Evolutionary conservation across 2,329 filamentous ascomycete species (phyloP).

Genomic region (Tympanopsis confertula): DNA sequence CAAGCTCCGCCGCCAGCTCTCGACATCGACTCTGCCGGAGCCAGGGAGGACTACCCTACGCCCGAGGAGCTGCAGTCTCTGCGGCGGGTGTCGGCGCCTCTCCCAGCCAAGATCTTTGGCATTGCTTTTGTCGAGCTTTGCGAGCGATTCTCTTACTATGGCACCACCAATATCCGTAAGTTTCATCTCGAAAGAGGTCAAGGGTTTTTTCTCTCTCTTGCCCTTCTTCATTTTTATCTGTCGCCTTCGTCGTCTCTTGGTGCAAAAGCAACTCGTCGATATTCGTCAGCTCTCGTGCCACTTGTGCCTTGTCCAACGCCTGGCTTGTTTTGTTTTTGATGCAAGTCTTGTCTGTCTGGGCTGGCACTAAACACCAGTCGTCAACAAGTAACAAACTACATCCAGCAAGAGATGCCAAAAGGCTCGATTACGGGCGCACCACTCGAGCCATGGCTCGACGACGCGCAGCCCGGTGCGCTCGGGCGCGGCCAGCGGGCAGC

Average conservation of each 20-base stretch:
- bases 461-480: conserved; percentile 35
- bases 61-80: conserved; percentile 39
- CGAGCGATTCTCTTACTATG: conserved; percentile 71
- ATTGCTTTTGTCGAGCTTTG: conserved; percentile 60
- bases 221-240: too few species aligned
- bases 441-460: conserved; percentile 8
- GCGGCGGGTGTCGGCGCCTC: conserved; percentile 39
- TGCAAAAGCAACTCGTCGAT: too few species aligned
- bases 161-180: conserved; percentile 53
- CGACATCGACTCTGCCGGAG: neutral
- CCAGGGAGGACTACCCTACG: conserved; percentile 23
- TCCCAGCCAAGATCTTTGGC: conserved; percentile 48
- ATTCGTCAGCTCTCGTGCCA: too few species aligned
- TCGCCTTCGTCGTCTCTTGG: too few species aligned
- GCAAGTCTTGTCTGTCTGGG: neutral
- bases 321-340: too few species aligned
- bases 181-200: conserved; percentile 4
- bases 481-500: conserved; percentile 45
- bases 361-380: neutral
- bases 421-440: conserved; percentile 41
- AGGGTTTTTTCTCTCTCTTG: too few species aligned
- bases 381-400: conserved; percentile 48
- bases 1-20: neutral
- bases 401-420: conserved; percentile 39
- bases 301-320: too few species aligned